A percentile compares a stretch with the other conserved stretches of the same genome.
phyloP scores from a whole-genome alignment of 1,284 basidiomycete genomes.

The Cutaneotrichosporon mucoides region DNA sequence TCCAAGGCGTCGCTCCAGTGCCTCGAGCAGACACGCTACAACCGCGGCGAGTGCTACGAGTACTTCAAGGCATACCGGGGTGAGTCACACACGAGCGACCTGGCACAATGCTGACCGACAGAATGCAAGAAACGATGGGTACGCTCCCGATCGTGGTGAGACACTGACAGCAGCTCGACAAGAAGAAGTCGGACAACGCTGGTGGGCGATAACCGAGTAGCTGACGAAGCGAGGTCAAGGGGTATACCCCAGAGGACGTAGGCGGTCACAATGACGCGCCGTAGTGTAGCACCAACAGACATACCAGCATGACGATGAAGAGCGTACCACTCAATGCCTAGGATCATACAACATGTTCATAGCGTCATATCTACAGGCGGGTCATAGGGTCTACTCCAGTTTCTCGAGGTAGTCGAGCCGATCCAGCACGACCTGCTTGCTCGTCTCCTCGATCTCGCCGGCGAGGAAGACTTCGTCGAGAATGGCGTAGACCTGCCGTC shows the following conservation, averaged over 20 bases:
- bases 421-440: conserved; percentile 87
- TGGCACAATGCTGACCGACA: not conserved
- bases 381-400: conserved; percentile 53
- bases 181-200: conserved; percentile 3
- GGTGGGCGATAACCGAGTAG: not conserved
- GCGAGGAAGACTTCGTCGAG: conserved; percentile 98
- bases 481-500: conserved; percentile 81
- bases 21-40: conserved; percentile 48
- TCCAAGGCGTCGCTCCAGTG: conserved; percentile 45
- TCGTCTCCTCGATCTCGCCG: conserved; percentile 97
- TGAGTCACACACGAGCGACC: not conserved
- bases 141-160: too few species aligned
- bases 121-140: conserved; percentile 50
- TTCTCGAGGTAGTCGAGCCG: conserved; percentile 87
- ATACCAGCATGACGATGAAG: too few species aligned
- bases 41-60: conserved; percentile 47
- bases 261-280: too few species aligned
- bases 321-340: too few species aligned
- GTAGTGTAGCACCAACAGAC: too few species aligned
- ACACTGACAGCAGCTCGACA: conserved; percentile 3
- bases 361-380: not conserved
- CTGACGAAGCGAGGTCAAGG: too few species aligned
- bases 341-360: conserved; percentile 9
- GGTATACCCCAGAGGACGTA: too few species aligned
- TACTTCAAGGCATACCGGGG: conserved; percentile 46